A percentile compares a stretch with the other conserved stretches of the same genome.
These are phyloP conservation scores for Ceratocystis colombiana DNA, from an alignment of 2,329 filamentous ascomycete species.

Conservation along the genomic window DNA sequence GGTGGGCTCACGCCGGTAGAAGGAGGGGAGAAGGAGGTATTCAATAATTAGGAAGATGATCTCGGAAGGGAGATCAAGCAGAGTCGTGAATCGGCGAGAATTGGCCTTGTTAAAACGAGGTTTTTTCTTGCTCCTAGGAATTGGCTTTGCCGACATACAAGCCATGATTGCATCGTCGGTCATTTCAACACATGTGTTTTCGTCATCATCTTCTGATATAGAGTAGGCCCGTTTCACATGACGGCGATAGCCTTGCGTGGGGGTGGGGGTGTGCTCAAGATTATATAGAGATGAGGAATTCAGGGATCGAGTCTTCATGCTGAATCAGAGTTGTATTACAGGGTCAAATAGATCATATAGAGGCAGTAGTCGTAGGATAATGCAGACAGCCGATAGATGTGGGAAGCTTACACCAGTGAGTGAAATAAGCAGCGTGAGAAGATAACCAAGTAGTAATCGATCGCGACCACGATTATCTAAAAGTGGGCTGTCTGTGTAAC, in stretches of 20 bases:
- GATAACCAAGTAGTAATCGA: too few species aligned
- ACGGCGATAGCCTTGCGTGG: not conserved
- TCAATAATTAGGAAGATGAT: conserved; percentile 21
- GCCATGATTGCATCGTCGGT: conserved; percentile 10
- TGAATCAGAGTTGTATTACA: too few species aligned
- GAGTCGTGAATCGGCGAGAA: not conserved
- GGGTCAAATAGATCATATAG: too few species aligned
- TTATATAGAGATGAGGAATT: not conserved
- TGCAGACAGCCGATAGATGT: too few species aligned
- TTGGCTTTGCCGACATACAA: not conserved
- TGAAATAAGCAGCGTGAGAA: too few species aligned
- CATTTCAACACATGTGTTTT: not conserved
- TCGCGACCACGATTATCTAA: too few species aligned
- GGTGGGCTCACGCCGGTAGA: conserved; percentile 29
- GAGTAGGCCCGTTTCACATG: not conserved
- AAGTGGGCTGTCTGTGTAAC: not conserved
- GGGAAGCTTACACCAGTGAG: too few species aligned
- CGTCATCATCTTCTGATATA: not conserved
- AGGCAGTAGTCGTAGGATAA: too few species aligned
- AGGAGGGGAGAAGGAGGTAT: conserved; percentile 10
- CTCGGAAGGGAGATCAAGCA: conserved; percentile 21
- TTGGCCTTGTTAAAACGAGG: not conserved
- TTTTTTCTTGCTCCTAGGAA: not conserved
- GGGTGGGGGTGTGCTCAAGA: not conserved
- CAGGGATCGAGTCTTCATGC: not conserved